A percentile compares a stretch with the other conserved stretches of the same genome.
phyloP scores from a whole-genome alignment of 78 protist genomes.

The Dictyostelium capitatum region DNA sequence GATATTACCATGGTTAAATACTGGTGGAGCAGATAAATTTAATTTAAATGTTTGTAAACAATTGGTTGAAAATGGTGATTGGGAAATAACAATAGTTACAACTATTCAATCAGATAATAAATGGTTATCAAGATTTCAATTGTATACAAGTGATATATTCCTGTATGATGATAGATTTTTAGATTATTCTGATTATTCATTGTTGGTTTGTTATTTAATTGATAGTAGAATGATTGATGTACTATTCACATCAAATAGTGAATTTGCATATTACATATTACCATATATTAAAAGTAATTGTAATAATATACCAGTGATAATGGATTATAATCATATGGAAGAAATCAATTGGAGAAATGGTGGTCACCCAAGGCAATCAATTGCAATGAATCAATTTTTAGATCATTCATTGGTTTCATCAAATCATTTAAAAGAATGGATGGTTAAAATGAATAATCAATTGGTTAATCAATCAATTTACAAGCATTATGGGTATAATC shows the following conservation, averaged over 20 bases:
- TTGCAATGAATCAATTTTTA: not conserved
- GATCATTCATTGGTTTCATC: conserved; percentile 49
- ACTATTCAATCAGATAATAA: conserved; percentile 33
- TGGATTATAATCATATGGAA: conserved; percentile 72
- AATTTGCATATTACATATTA: conserved; percentile 39
- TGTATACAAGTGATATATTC: conserved; percentile 51
- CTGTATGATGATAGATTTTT: conserved; percentile 28
- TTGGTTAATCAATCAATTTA: not conserved
- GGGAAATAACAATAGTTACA: conserved; percentile 60
- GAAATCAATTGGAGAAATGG: conserved; percentile 74
- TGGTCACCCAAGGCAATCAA: conserved; percentile 66
- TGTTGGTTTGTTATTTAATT: conserved; percentile 47
- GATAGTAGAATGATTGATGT: conserved; percentile 45
- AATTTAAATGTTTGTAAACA: conserved; percentile 66
- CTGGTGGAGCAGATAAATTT: conserved; percentile 79
- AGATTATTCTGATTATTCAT: conserved; percentile 12
- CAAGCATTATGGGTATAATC: no score
- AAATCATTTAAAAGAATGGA: conserved; percentile 61
- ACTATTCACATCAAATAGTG: conserved; percentile 39
- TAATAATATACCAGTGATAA: not conserved
- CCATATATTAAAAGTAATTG: conserved; percentile 24
- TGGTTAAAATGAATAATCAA: not conserved
- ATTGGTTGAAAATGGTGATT: conserved; percentile 42
- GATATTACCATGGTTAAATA: conserved; percentile 71
- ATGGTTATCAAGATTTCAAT: conserved; percentile 52